Evolutionary conservation across 2,329 filamentous ascomycete species (phyloP), one percentile per base, ranked within the genome.

Genomic region (Cercospora sp.): DNA sequence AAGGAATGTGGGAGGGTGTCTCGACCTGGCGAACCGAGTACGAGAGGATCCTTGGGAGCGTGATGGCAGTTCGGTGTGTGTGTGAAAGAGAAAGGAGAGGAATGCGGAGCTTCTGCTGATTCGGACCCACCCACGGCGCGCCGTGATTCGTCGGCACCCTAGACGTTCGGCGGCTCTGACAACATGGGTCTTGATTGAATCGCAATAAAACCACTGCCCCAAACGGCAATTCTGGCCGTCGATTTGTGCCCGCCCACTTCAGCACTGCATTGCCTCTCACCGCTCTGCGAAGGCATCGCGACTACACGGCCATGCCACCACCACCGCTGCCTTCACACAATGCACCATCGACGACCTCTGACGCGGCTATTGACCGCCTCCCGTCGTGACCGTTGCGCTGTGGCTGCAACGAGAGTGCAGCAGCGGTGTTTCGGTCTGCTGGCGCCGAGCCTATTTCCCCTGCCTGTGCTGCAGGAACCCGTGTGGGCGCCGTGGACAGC

Each of bases 381-480:
- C 53, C 48, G 39, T 26, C 20, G 6, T 42, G 36, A 58, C 53
- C 60, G 53, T 45, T 57, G 39, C 33, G 60, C 65, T 36, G 61
- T 64, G 55, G 53, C n/a, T 30, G 48, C 31, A 45, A 13, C 45
- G 23, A 28, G 13, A 39, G n/a, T 57, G 66, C 66, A 48, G 20
- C 62, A 61, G 48, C 57, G 31, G 57, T n/a, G 30, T 26, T 53
- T 60, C 23, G 26, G 8, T 23, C n/a, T 60, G 42, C 39, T 61
- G 55, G 39, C 48, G 28, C 36, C 31, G 39, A 65, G 42, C 53
- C 60, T 48, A 36, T 51, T 26, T 36, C 45, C 53, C 36, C 39
- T 58, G 60, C 33, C 60, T 28, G 57, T 64, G 31, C 66, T 68
- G 66, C 66, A 68, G 66, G 66, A 68, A 68, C 62, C 62, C 66